Base-by-base conservation (phyloP, 805 yeast species). In the Tetrapisispora phaffii region DNA sequence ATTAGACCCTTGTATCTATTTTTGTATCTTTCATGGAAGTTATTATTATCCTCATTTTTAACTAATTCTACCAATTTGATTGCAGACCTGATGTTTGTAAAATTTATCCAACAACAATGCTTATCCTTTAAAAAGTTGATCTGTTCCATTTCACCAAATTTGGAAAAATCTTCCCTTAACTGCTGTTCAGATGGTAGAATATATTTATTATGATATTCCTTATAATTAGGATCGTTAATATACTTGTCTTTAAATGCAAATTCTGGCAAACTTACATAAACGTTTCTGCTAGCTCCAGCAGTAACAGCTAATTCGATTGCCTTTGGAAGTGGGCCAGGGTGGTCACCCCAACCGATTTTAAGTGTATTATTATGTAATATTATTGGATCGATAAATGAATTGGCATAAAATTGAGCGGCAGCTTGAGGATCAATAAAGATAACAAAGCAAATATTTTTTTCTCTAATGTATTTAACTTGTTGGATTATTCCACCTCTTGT, bases 401-500 rank as follows among this genome's bases (percentile, higher is more conserved):
- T 74, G 19, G 81, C 75, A 59, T 71, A 80, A 57, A 83, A 82
- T 51, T 79, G 79, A 13, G 79, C 75, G 0, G 90, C 88, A 16
- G 82, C 70, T 15, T 71, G 60, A 5, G 84, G 72, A 46, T 80
- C 81, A 39, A 84, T 63, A 54, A 84, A 84, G 0, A 87, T 82
- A 12, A 84, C 66, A 56, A 84, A 84, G 55, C 89, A 82, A 42
- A 78, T 73, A 42, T 70, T 73, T 54, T 73, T 77, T 4, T 72
- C 75, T 3, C 73, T 72, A 44, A 75, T 65, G 45, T 66, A 63
- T 47, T 73, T 78, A 39, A 84, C 71, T 9, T 66, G 61, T 56
- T 84, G 88, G 35, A 84, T 68, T 17, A 79, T 64, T n/a, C 94
- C 94, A 35, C 90, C 90, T 53, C 89, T 71, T 24, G 83, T 80